Evolutionary conservation across 495 filamentous ascomycete species (phyloP), one percentile per base, ranked within the genome.

Genomic region (Acidiella bohemica): DNA sequence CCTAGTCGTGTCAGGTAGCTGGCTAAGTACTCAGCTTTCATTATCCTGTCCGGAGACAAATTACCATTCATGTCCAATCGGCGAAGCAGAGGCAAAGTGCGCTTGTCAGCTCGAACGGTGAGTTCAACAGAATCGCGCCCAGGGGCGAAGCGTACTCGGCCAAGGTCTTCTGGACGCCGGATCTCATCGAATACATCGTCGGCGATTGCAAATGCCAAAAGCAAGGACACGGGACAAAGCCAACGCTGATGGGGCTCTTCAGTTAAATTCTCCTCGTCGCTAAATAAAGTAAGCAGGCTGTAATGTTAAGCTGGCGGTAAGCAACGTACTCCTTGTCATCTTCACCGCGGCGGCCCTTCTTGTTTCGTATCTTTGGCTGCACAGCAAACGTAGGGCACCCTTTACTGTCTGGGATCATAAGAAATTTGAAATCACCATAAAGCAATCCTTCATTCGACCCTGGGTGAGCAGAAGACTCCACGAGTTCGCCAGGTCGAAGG

Each of bases 291-390:
- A 27, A 7, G 25, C n/a, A n/a, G n/a, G n/a, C n/a, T n/a, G n/a
- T n/a, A n/a, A n/a, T n/a, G n/a, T n/a, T n/a, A n/a, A n/a, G n/a
- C n/a, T n/a, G n/a, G n/a, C n/a, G n/a, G n/a, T 27, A 7, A n/a
- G 25, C 25, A 34, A 19, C 32, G 2, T 34, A 34, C 32, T 34
- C 32, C 12, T 14, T 12, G 12, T 34, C 32, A 5, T 34, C 32
- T 19, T 17, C 4, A 10, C 17, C 32, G 32, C 32, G 32, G 11
- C 32, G 32, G 12, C 17, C 17, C 18, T 34, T 34, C 14, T 17
- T 6, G 32, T 34, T 34, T 5, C 32, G 32, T 10, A 34, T 34
- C 32, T 6, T 34, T 34, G 32, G 32, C 32, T 34, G 32, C 18
- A 34, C 18, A 4, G 17, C 32, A 12, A 19, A 34, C 11, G 12